Conservation (phyloP, 2,329 filamentous ascomycete genomes). For the Emergomyces africanus region DNA sequence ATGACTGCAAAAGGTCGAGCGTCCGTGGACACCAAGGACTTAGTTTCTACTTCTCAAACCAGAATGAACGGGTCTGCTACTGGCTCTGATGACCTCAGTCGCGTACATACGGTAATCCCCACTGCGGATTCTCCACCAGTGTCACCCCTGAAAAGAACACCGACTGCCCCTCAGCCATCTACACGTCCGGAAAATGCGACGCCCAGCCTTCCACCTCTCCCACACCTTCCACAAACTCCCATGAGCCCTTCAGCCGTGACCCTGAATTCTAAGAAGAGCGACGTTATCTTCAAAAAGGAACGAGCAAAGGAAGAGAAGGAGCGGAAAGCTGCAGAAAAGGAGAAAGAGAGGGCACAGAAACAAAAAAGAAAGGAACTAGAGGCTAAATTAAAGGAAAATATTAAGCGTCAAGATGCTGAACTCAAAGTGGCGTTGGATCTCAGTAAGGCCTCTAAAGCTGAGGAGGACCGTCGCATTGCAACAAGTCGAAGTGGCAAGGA, state of each 20-base stretch:
- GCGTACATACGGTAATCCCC: constrained; percentile 28
- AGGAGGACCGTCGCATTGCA: constrained; percentile 33
- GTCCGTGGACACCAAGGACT: constrained; percentile 36
- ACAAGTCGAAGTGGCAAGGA: constrained; percentile 21
- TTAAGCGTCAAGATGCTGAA: constrained; percentile 49
- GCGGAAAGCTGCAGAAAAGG: constrained; percentile 36
- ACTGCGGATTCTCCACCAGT: constrained; percentile 24
- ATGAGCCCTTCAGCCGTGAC: constrained; percentile 21
- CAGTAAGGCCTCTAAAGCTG: constrained; percentile 50
- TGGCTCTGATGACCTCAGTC: constrained; percentile 22
- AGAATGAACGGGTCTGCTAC: constrained; percentile 22
- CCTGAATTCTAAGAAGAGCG: constrained; percentile 36
- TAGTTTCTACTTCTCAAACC: constrained; percentile 4
- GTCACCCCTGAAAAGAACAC: constrained; percentile 21
- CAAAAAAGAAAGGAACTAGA: constrained; percentile 43
- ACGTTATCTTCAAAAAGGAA: constrained; percentile 58
- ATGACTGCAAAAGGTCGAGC: constrained; percentile 20
- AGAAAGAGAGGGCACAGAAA: constrained; percentile 36
- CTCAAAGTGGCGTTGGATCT: constrained; percentile 51
- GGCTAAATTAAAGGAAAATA: constrained; percentile 45
- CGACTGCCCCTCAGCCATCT: constrained; percentile 39
- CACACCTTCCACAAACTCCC: constrained; percentile 14
- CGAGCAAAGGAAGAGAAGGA: constrained; percentile 45
- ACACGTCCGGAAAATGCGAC: constrained; percentile 21
- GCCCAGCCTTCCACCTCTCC: constrained; percentile 3